Conservation (phyloP, 495 filamentous ascomycete genomes). For the Hypoxylon trugodes region DNA sequence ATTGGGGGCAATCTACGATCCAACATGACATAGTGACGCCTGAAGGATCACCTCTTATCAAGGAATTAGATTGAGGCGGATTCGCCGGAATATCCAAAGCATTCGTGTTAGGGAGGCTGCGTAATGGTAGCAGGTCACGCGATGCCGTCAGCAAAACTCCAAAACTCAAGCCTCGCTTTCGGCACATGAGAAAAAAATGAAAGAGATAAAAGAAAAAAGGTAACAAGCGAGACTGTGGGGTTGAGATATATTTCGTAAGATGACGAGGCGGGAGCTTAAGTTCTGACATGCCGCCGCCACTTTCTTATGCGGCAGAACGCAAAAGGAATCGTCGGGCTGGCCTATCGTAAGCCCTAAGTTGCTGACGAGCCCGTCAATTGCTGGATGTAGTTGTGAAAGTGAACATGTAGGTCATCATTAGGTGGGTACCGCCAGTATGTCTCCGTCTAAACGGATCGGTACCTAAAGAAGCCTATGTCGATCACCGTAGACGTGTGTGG, state of each 20-base stretch:
- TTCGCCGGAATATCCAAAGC: no score
- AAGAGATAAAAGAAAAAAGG: no score
- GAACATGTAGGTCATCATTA: constrained; percentile 1
- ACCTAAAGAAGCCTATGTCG: constrained; percentile 23
- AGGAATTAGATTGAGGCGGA: no score
- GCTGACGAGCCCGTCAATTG: not conserved
- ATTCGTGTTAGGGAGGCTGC: no score
- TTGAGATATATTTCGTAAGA: no score
- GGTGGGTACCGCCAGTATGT: constrained; percentile 3
- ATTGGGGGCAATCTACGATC: no score
- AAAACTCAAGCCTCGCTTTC: not conserved
- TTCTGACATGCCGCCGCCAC: not conserved
- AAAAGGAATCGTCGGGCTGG: not conserved
- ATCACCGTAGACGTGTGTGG: constrained; percentile 19
- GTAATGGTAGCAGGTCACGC: no score
- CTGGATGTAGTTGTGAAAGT: not conserved
- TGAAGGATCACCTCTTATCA: no score
- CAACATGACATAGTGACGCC: no score
- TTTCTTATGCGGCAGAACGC: not conserved
- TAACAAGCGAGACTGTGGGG: no score
- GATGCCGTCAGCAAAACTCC: no score
- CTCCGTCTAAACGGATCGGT: constrained; percentile 29
- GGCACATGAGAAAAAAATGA: not conserved
- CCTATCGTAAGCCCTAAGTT: constrained; percentile 3
- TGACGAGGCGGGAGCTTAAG: not conserved